Conservation (phyloP, 176 grass and related monocot species). For the Lolium multiflorum region DNA sequence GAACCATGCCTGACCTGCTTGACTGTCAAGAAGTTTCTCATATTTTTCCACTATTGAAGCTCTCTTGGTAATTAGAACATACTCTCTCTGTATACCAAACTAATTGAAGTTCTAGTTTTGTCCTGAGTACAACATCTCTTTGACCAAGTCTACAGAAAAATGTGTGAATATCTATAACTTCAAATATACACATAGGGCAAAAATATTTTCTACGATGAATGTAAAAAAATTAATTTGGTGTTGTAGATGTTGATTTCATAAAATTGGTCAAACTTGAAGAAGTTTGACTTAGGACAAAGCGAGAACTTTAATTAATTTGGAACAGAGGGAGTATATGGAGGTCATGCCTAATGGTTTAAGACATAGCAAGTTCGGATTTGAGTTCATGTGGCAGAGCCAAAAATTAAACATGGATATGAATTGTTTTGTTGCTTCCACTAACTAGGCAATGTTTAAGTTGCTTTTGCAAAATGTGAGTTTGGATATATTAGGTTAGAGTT, state of each 20-base stretch:
- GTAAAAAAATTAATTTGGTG: not conserved
- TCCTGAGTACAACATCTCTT: not conserved
- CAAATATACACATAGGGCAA: not conserved
- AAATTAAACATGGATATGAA: too few relatives aligned
- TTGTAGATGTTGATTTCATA: not conserved
- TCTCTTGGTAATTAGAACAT: not conserved
- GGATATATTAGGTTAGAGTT: not conserved
- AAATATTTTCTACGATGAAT: not conserved
- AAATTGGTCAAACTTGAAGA: not conserved
- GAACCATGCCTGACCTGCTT: slow-evolving; percentile 4
- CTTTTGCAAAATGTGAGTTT: not conserved
- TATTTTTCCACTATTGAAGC: slow-evolving; percentile 5
- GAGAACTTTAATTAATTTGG: not conserved
- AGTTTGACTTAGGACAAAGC: not conserved
- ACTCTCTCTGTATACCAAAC: not conserved
- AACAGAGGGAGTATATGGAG: not conserved
- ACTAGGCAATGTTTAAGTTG: too few relatives aligned
- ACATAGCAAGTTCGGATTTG: not conserved
- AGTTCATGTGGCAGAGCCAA: too few relatives aligned
- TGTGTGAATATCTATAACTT: not conserved
- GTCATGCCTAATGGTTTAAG: not conserved
- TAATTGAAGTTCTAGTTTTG: not conserved
- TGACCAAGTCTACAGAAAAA: not conserved
- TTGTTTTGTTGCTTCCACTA: too few relatives aligned
- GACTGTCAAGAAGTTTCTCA: slow-evolving; percentile 11